Evolutionary conservation across 208 protist genomes (phyloP).

Genomic region (Leishmania major): DNA sequence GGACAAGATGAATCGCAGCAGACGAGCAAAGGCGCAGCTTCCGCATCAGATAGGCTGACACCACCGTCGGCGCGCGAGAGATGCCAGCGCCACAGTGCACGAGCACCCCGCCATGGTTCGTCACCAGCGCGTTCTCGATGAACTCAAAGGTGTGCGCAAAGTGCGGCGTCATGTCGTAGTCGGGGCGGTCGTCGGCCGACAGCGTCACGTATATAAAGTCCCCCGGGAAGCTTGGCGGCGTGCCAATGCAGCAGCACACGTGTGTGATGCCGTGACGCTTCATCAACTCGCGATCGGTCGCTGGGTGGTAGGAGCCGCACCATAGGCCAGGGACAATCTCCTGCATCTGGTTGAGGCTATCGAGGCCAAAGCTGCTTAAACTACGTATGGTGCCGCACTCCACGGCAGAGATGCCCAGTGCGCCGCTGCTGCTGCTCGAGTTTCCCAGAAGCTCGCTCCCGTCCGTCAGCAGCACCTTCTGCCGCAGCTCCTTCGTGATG

Average conservation of each 20-base stretch:
- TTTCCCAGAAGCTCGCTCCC: background rate
- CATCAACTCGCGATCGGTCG: constrained; percentile 47
- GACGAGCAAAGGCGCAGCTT: constrained; percentile 59
- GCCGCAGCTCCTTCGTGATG: constrained; percentile 6
- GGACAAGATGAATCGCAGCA: constrained; percentile 59
- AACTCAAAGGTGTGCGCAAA: constrained; percentile 73
- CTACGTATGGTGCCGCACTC: background rate
- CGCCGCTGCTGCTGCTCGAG: background rate
- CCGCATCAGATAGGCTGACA: constrained; percentile 74
- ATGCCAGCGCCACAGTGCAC: constrained; percentile 90
- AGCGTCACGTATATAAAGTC: constrained; percentile 66
- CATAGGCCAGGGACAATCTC: constrained; percentile 79
- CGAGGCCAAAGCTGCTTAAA: background rate
- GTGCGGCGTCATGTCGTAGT: constrained; percentile 54
- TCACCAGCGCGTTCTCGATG: constrained; percentile 66
- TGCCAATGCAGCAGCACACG: constrained; percentile 74
- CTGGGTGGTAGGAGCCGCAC: constrained; percentile 77
- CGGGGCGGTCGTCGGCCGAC: constrained; percentile 43
- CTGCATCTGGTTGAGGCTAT: constrained; percentile 60
- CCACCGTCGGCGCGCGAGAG: constrained; percentile 76
- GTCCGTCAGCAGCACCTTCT: constrained; percentile 19
- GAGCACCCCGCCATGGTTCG: constrained; percentile 51
- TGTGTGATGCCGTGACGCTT: constrained; percentile 59
- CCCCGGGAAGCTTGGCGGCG: constrained; percentile 50
- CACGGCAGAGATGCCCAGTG: background rate